phyloP scores from a whole-genome alignment of 108 stramenopile species.

The Cyclostephanos invisitatus region DNA sequence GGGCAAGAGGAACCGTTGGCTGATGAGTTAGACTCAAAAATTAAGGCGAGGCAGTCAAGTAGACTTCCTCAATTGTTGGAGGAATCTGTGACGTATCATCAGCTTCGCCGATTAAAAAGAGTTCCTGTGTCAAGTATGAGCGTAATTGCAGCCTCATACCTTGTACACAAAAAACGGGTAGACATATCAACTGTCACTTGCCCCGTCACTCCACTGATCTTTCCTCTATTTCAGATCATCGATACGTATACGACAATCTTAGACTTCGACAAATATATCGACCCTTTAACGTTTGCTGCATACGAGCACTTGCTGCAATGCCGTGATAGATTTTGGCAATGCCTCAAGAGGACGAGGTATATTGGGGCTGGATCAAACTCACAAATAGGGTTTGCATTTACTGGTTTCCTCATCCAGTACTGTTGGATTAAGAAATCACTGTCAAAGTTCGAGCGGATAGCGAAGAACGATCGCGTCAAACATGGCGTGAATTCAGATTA shows the following conservation, averaged over 20 bases:
- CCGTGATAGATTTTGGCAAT: conserved; percentile 74
- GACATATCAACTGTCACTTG: conserved; percentile 61
- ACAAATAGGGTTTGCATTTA: conserved; percentile 18
- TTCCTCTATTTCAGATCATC: conserved; percentile 65
- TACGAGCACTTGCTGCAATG: conserved; percentile 30
- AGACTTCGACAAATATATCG: background rate
- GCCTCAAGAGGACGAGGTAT: conserved; percentile 36
- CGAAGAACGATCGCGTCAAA: conserved; percentile 1
- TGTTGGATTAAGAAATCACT: conserved; percentile 70
- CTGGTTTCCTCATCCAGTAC: conserved; percentile 82
- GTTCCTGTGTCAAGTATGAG: conserved; percentile 28
- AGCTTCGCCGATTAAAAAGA: conserved; percentile 13
- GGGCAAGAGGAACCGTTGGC: background rate
- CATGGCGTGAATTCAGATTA: background rate
- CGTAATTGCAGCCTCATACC: conserved; percentile 71
- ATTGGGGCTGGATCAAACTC: conserved; percentile 26
- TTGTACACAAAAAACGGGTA: conserved; percentile 50
- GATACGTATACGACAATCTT: conserved; percentile 36
- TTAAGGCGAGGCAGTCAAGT: background rate
- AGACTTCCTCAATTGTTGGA: conserved; percentile 36
- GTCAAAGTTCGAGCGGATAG: conserved; percentile 10
- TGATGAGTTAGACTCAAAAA: background rate
- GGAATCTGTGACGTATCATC: conserved; percentile 42
- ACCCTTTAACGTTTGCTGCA: conserved; percentile 3
- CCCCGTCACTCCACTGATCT: conserved; percentile 67